phyloP scores from a whole-genome alignment of 441 rosid species.

The Mallotus repandus region DNA sequence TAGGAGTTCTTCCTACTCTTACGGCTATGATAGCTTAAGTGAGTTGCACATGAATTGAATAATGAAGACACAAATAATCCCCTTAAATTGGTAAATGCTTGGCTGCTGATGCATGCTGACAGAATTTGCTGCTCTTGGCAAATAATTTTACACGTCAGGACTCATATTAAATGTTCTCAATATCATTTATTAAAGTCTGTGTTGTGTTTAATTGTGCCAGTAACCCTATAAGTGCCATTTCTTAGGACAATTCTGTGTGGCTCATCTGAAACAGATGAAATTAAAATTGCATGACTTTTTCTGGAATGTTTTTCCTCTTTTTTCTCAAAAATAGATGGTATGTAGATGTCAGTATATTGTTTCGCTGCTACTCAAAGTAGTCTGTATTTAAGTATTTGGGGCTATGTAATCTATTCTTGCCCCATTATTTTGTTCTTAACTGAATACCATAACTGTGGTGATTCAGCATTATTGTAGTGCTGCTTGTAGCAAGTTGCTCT shows the following conservation, averaged over 20 bases:
- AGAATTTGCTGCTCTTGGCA: neutral
- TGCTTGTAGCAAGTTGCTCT: conserved; percentile 4
- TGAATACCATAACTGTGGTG: neutral
- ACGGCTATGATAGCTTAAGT: neutral
- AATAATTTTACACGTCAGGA: neutral
- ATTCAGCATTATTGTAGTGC: neutral
- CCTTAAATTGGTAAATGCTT: too few species aligned
- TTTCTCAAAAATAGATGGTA: neutral
- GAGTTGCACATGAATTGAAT: neutral
- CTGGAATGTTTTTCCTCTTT: neutral
- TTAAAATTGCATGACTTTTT: neutral
- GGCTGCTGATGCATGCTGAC: too few species aligned
- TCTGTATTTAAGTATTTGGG: neutral
- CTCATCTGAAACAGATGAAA: neutral
- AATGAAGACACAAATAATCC: neutral
- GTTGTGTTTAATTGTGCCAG: too few species aligned
- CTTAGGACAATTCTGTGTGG: neutral
- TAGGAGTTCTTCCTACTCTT: neutral
- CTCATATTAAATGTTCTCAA: neutral
- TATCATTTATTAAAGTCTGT: neutral
- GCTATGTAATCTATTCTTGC: neutral
- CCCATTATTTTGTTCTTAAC: neutral
- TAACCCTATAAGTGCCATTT: neutral
- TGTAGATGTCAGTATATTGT: neutral
- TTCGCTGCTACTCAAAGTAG: too few species aligned